Evolutionary conservation across 495 filamentous ascomycete genomes (phyloP).

Genomic region (Symbiotaphrina buchneri): DNA sequence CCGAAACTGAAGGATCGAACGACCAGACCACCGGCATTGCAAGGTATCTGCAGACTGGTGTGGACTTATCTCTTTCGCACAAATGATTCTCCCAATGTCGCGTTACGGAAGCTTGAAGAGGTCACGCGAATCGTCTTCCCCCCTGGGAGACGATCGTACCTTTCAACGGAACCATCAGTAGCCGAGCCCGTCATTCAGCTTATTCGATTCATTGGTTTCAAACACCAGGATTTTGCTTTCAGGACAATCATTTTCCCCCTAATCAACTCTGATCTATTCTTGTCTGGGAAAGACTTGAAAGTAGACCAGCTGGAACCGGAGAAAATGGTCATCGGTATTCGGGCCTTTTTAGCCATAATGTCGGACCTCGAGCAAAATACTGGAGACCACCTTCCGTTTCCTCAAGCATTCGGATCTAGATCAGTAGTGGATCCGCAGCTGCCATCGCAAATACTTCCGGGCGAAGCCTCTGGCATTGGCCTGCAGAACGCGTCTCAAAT

Average conservation of each 20-base stretch:
- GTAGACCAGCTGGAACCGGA: conserved; percentile 92
- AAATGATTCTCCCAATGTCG: conserved; percentile 42
- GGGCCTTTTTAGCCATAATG: conserved; percentile 81
- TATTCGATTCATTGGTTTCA: conserved; percentile 86
- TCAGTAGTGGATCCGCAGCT: conserved; percentile 3
- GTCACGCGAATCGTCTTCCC: conserved; percentile 64
- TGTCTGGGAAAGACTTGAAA: conserved; percentile 52
- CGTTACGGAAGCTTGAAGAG: conserved; percentile 66
- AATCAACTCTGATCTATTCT: conserved; percentile 78
- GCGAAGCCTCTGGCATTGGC: too few species aligned
- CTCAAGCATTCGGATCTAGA: conserved; percentile 13
- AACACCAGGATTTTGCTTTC: conserved; percentile 83
- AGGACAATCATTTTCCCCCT: conserved; percentile 79
- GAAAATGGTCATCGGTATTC: conserved; percentile 86
- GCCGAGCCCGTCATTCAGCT: conserved; percentile 81
- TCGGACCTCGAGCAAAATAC: conserved; percentile 78
- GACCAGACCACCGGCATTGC: conserved; percentile 57
- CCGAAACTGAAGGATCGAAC: conserved; percentile 62
- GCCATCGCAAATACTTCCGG: background rate
- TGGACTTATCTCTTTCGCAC: conserved; percentile 90
- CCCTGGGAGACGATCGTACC: conserved; percentile 48
- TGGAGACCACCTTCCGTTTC: conserved; percentile 61
- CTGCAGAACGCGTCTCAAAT: conserved; percentile 11
- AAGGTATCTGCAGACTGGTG: conserved; percentile 75
- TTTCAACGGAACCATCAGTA: conserved; percentile 58